Conservation (phyloP, 441 rosid genomes). For the Mallotus japonicus region DNA sequence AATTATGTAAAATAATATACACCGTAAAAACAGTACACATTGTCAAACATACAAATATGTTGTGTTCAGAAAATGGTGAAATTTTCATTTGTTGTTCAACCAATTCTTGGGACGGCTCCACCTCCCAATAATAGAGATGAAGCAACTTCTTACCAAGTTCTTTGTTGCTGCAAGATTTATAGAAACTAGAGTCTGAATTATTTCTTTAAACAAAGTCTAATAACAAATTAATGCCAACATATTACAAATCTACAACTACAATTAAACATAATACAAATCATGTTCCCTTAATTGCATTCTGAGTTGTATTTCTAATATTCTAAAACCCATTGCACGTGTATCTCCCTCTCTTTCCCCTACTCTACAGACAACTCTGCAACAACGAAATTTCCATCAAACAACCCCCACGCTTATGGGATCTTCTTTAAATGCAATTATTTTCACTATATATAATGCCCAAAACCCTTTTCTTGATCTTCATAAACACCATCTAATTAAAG, state of each 20-base stretch:
- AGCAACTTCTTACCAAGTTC: slow-evolving; percentile 22
- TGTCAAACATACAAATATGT: too few relatives aligned
- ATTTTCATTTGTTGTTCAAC: background rate
- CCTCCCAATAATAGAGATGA: slow-evolving; percentile 12
- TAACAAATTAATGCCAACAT: background rate
- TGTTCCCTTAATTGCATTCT: slow-evolving; percentile 32
- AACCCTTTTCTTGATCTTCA: slow-evolving; percentile 17
- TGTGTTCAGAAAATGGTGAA: too few relatives aligned
- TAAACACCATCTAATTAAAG: background rate
- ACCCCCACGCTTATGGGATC: slow-evolving; percentile 29
- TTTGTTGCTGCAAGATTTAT: background rate
- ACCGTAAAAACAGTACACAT: too few relatives aligned
- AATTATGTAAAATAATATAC: too few relatives aligned
- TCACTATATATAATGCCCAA: slow-evolving; percentile 8
- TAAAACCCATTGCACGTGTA: slow-evolving; percentile 28
- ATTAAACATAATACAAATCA: slow-evolving; percentile 26
- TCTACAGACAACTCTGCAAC: slow-evolving; percentile 34
- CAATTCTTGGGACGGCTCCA: slow-evolving; percentile 2
- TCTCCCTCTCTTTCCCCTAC: slow-evolving; percentile 30
- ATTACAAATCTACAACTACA: slow-evolving; percentile 18
- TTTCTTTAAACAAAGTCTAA: background rate
- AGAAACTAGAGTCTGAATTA: slow-evolving; percentile 6
- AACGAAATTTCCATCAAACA: slow-evolving; percentile 46
- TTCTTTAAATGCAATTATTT: background rate
- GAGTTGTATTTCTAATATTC: slow-evolving; percentile 36